A percentile compares a stretch with the other conserved stretches of the same genome.
These are phyloP conservation scores for Gnomoniopsis smithogilvyi DNA, from an alignment of 2,329 filamentous ascomycete genomes.

Conservation along the genomic window DNA sequence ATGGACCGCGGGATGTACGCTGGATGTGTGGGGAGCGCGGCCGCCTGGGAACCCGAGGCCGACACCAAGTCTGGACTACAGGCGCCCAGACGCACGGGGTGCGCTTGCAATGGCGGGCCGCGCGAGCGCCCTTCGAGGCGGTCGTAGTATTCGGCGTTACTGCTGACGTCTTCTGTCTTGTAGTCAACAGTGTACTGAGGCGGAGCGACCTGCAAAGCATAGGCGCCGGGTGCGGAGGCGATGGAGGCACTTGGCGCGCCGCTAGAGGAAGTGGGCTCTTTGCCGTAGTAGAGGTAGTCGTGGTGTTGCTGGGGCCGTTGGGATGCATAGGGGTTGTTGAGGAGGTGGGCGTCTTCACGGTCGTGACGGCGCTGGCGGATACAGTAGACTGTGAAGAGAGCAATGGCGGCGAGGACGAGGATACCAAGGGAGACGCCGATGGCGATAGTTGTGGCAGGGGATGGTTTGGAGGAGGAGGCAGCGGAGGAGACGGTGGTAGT, in stretches of 20 bases:
- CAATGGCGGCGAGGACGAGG: conserved; percentile 37
- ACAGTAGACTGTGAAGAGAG: conserved; percentile 47
- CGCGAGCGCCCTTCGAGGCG: conserved; percentile 27
- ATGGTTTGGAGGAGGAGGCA: conserved; percentile 17
- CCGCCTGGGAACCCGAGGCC: conserved; percentile 10
- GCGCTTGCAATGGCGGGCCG: conserved; percentile 4
- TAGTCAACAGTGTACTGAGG: conserved; percentile 30
- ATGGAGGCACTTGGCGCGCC: conserved; percentile 17
- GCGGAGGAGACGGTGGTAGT: conserved; percentile 23
- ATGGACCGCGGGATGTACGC: conserved; percentile 42
- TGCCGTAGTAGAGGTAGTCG: conserved; percentile 8
- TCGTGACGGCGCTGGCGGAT: conserved; percentile 37
- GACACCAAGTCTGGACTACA: not conserved
- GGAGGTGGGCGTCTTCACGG: conserved; percentile 23
- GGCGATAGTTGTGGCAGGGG: conserved; percentile 49
- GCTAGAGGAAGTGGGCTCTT: conserved; percentile 20
- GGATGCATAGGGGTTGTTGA: not conserved
- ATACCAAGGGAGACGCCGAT: conserved; percentile 47
- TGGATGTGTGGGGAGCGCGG: conserved; percentile 43
- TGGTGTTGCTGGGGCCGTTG: not conserved
- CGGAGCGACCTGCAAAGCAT: not conserved
- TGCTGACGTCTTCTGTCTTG: conserved; percentile 25
- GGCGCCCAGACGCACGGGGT: conserved; percentile 5
- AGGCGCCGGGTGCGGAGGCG: conserved; percentile 18
- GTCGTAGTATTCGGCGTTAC: conserved; percentile 40